Conservation (phyloP, 2,329 filamentous ascomycete genomes). For the Cladophialophora chaetospira region DNA sequence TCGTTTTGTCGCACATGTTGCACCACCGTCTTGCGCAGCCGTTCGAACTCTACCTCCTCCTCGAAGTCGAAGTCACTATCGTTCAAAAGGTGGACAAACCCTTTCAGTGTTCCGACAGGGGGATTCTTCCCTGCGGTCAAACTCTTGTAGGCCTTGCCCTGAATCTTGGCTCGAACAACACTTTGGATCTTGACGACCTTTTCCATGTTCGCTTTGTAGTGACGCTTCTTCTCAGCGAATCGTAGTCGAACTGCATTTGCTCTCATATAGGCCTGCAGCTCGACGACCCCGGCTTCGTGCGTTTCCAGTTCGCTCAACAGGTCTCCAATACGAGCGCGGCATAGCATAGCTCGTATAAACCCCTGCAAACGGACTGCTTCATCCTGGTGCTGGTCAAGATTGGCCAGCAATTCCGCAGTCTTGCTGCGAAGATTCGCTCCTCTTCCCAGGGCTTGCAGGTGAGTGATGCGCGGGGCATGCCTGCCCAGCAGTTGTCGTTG, state of each 20-base stretch:
- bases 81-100: constrained; percentile 95
- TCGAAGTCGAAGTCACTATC: constrained; percentile 99
- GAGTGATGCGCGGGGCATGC: constrained; percentile 37
- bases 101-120: constrained; percentile 93
- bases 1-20: constrained; percentile 98
- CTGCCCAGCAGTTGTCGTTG: constrained; percentile 38
- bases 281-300: constrained; percentile 74
- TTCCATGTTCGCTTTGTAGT: constrained; percentile 96
- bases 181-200: constrained; percentile 99
- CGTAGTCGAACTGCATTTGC: constrained; percentile 71
- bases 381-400: constrained; percentile 68
- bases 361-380: constrained; percentile 73
- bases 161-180: constrained; percentile 89
- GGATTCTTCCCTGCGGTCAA: constrained; percentile 95
- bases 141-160: constrained; percentile 97
- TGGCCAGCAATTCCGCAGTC: constrained; percentile 60
- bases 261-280: constrained; percentile 72
- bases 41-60: constrained; percentile 95
- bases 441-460: constrained; percentile 45
- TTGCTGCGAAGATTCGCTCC: constrained; percentile 45
- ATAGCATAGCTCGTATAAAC: constrained; percentile 74
- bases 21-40: constrained; percentile 90
- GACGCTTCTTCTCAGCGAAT: constrained; percentile 83
- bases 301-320: constrained; percentile 77
- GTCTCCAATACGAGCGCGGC: constrained; percentile 71